Evolutionary conservation across 2,329 filamentous ascomycete genomes (phyloP).

Genomic region (Neocucurbitaria cava): DNA sequence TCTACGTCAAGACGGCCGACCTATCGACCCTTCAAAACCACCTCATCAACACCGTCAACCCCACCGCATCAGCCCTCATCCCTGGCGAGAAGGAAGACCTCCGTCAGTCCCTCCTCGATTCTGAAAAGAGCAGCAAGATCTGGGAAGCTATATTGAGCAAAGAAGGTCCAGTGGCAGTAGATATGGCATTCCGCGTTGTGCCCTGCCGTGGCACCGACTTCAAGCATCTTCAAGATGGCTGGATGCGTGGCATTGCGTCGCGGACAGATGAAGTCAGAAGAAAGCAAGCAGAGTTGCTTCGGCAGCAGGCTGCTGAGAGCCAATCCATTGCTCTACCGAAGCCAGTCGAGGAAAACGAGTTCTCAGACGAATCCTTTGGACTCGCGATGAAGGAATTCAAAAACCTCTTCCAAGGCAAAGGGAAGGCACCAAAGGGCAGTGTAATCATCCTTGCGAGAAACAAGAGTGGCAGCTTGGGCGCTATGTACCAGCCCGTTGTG

Average conservation of each 20-base stretch:
- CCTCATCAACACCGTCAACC: constrained; percentile 77
- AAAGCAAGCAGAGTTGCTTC: constrained; percentile 40
- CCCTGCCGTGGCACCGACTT: constrained; percentile 96
- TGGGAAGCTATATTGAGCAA: constrained; percentile 74
- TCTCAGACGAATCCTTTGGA: constrained; percentile 78
- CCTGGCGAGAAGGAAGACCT: constrained; percentile 80
- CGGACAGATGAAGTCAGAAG: constrained; percentile 64
- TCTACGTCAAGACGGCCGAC: constrained; percentile 87
- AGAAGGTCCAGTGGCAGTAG: constrained; percentile 62
- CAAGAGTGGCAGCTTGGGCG: constrained; percentile 64
- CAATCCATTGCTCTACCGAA: constrained; percentile 39
- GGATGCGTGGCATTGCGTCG: constrained; percentile 82
- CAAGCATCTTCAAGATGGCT: constrained; percentile 87
- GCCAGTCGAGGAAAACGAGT: constrained; percentile 53
- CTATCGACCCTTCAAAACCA: constrained; percentile 80
- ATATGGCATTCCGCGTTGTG: constrained; percentile 81
- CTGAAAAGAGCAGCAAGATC: constrained; percentile 70
- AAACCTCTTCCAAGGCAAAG: constrained; percentile 77
- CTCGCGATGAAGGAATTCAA: constrained; percentile 79
- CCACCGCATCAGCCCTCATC: constrained; percentile 81
- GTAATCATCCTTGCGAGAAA: constrained; percentile 78
- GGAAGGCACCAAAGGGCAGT: constrained; percentile 78
- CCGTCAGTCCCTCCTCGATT: constrained; percentile 72
- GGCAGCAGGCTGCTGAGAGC: constrained; percentile 54
- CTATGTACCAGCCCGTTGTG: constrained; percentile 38